A percentile compares a stretch with the other conserved stretches of the same genome.
phyloP scores from a whole-genome alignment of 768 basidiomycete species.

The Boletellus emodensis region DNA sequence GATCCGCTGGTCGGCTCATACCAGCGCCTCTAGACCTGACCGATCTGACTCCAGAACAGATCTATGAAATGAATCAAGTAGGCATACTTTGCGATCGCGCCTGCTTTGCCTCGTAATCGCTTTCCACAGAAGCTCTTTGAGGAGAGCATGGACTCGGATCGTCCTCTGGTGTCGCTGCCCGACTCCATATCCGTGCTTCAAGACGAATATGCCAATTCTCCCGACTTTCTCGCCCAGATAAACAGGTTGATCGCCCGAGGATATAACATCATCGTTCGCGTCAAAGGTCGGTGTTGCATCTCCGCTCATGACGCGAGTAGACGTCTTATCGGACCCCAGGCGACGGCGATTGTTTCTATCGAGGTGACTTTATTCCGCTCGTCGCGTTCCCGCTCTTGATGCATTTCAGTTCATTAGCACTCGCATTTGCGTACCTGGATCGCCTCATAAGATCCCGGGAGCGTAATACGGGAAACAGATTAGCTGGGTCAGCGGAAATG shows the following conservation, averaged over 20 bases:
- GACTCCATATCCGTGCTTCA: constrained; percentile 53
- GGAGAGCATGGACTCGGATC: constrained; percentile 34
- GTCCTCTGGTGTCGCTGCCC: constrained; percentile 54
- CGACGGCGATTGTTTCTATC: constrained; percentile 91
- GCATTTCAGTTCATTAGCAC: constrained; percentile 44
- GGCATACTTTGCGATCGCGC: constrained; percentile 1
- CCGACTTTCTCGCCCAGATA: constrained; percentile 68
- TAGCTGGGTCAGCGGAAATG: constrained; percentile 48
- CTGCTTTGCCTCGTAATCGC: not conserved
- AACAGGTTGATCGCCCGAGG: constrained; percentile 62
- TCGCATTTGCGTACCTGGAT: constrained; percentile 79
- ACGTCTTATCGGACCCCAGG: constrained; percentile 37
- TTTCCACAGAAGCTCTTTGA: constrained; percentile 36
- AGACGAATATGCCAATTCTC: constrained; percentile 60
- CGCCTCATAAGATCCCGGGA: constrained; percentile 53
- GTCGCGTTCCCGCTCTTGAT: constrained; percentile 10
- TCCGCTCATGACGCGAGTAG: not conserved
- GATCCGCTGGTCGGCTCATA: not conserved
- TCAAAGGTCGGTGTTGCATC: constrained; percentile 51
- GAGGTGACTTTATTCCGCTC: constrained; percentile 49
- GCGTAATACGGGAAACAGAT: constrained; percentile 43
- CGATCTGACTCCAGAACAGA: constrained; percentile 30
- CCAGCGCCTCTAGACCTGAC: constrained; percentile 27
- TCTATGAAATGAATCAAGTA: constrained; percentile 42
- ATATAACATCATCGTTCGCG: constrained; percentile 62